A percentile compares a stretch with the other conserved stretches of the same genome.
Evolutionary conservation across 805 yeast species (phyloP).

Genomic region (Starmerella stellata): DNA sequence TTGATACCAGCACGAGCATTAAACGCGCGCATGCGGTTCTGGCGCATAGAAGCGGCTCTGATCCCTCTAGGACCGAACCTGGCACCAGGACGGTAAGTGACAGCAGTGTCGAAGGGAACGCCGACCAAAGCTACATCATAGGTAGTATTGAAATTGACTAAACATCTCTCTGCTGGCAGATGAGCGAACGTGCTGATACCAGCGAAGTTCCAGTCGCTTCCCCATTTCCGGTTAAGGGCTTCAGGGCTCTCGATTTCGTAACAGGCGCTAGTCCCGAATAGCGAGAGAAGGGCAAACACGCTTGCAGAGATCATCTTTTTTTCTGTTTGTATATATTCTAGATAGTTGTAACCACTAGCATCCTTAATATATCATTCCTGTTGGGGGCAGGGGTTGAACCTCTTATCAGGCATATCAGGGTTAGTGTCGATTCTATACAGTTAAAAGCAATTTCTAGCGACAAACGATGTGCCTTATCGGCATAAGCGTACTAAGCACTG

Average conservation of each 20-base stretch:
- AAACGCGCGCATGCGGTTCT: conserved; percentile 48
- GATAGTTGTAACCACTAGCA: no score
- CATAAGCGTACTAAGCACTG: no score
- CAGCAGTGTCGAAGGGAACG: conserved; percentile 71
- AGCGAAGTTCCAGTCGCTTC: conserved; percentile 44
- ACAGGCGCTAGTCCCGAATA: no score
- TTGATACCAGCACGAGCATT: conserved; percentile 46
- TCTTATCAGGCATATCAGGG: not conserved
- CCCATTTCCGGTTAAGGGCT: conserved; percentile 46
- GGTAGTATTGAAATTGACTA: conserved; percentile 27
- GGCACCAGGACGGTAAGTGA: conserved; percentile 63
- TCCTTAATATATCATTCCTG: no score
- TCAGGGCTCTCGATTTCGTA: conserved; percentile 7
- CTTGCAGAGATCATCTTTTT: not conserved
- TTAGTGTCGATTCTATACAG: not conserved
- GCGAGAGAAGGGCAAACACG: no score
- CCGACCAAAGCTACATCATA: conserved; percentile 64
- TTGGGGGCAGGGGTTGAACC: not conserved
- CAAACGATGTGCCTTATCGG: not conserved
- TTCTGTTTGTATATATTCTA: not conserved
- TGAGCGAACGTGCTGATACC: conserved; percentile 47
- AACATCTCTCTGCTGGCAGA: conserved; percentile 41
- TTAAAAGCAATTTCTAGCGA: not conserved
- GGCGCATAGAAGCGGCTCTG: conserved; percentile 32
- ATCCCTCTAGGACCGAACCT: conserved; percentile 50